These are phyloP conservation scores for Hortiboletus flavorubellus DNA, from an alignment of 768 basidiomycete species.

Conservation along the genomic window DNA sequence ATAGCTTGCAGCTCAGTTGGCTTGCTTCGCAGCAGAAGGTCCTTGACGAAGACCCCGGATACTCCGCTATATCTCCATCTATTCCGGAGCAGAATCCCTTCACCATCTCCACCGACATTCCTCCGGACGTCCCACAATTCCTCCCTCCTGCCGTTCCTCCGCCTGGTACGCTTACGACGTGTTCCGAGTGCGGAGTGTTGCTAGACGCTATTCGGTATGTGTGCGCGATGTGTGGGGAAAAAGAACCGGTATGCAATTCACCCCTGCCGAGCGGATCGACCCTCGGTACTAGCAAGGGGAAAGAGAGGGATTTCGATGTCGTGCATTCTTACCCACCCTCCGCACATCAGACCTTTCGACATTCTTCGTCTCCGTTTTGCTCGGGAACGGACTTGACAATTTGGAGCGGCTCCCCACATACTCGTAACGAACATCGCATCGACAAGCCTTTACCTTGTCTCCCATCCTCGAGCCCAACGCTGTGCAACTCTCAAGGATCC, in stretches of 20 bases:
- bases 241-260: constrained; percentile 40
- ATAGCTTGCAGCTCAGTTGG: constrained; percentile 66
- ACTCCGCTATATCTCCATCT: constrained; percentile 15
- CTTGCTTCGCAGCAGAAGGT: constrained; percentile 51
- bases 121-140: constrained; percentile 52
- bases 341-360: constrained; percentile 29
- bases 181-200: constrained; percentile 73
- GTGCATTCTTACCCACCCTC: constrained; percentile 35
- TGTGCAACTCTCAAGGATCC: constrained; percentile 3
- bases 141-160: constrained; percentile 49
- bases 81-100: constrained; percentile 15
- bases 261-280: constrained; percentile 7
- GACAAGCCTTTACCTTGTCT: constrained; percentile 47
- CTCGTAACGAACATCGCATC: constrained; percentile 16
- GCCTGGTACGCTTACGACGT: constrained; percentile 65
- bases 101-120: constrained; percentile 37
- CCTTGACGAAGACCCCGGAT: constrained; percentile 18
- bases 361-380: constrained; percentile 15
- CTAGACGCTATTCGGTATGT: constrained; percentile 88
- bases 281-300: constrained; percentile 42
- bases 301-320: constrained; percentile 32
- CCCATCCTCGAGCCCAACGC: constrained; percentile 29
- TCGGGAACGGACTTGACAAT: constrained; percentile 19
- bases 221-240: constrained; percentile 85
- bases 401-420: constrained; percentile 9